Evolutionary conservation across 2,329 filamentous ascomycete species (phyloP).

Genomic region (Venturia oleaginea): DNA sequence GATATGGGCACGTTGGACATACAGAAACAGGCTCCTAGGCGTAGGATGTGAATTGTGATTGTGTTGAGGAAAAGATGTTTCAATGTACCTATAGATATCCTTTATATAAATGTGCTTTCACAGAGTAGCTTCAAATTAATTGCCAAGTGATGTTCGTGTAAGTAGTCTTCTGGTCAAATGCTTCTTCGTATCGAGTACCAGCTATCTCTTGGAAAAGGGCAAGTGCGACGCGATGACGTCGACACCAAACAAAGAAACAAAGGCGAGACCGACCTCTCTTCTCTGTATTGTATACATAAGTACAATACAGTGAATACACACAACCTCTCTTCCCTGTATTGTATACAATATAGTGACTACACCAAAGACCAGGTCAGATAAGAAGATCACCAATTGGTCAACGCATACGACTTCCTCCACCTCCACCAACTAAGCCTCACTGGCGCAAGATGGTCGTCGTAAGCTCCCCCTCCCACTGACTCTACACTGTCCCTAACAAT

Average conservation of each 20-base stretch:
- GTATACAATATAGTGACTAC: too few species aligned
- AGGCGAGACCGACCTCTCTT: neutral
- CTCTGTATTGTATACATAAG: too few species aligned
- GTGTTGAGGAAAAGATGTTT: neutral
- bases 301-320: too few species aligned
- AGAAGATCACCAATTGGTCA: neutral
- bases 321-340: neutral
- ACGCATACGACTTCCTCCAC: neutral
- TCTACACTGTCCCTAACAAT: neutral
- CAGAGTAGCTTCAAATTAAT: neutral
- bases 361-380: neutral
- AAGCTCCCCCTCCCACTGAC: neutral
- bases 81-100: neutral
- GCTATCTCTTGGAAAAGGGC: neutral
- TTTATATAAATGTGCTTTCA: neutral
- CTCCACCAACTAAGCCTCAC: neutral
- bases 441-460: neutral
- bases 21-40: neutral
- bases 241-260: neutral
- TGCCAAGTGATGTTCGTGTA: neutral
- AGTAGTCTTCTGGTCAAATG: neutral
- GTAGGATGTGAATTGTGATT: neutral
- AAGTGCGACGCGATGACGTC: neutral
- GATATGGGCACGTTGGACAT: too few species aligned
- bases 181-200: too few species aligned